Base-by-base conservation (phyloP, 169 alveolate genomes). In the Plasmodium vivax region DNA sequence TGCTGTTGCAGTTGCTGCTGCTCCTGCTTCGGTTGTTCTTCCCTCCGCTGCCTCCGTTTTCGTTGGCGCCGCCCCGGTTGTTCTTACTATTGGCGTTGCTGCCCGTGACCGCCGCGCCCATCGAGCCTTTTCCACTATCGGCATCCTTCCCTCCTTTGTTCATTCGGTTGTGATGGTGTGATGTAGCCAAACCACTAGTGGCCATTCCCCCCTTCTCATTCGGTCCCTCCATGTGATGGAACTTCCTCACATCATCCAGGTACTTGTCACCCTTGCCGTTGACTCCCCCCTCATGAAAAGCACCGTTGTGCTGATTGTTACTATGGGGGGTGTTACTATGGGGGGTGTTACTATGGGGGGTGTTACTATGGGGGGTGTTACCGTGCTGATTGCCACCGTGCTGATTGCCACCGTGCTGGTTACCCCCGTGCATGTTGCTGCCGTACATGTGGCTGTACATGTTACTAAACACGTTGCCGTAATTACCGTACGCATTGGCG, bases 201-300 rank as follows among this genome's bases (percentile, higher is more conserved):
- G 77, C 38, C n/a, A 7, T 19, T 68, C 3, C 77, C 0, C 12
- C n/a, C 47, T 87, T 87, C 7, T 87, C 94, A 72, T 87, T 87
- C 10, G 56, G 2, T 23, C 36, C 34, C 14, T 84, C 68, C 14
- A 38, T 51, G 12, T 23, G 74, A 79, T 79, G 34, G 36, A 38
- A 72, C 51, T 51, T 87, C 38, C 80, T 85, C 30, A 36, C 41
- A 23, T 87, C 94, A 1, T 87, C 94, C 27, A 54, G 19, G 36
- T 41, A 32, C 56, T 79, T 77, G 38, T 72, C 94, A 30, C 71
- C 82, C 45, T 80, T 87, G 36, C 79, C 54, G 32, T 54, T 80
- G 16, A 36, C 47, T 34, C 45, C 71, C 27, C 41, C 34, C 1
- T 84, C 72, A 32, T 68, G 23, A n/a, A 41, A 10, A 27, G 19